Evolutionary conservation across 176 grass and related monocot genomes (phyloP).

Genomic region (Bonia amplexicaulis): DNA sequence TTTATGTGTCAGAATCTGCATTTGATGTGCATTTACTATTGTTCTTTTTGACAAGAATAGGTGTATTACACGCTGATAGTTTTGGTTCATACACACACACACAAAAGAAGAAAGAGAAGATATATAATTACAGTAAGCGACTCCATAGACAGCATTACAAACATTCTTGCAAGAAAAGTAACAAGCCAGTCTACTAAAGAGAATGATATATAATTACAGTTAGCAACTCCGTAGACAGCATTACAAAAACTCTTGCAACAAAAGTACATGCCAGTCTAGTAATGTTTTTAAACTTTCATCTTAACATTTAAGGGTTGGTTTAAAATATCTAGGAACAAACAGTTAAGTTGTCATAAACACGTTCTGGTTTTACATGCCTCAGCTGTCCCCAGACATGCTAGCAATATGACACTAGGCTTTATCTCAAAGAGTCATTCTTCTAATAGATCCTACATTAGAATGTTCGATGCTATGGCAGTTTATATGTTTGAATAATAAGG

Average conservation of each 20-base stretch:
- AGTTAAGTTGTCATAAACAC: background rate
- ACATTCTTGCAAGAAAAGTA: background rate
- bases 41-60: background rate
- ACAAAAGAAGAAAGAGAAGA: background rate
- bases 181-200: background rate
- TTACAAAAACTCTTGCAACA: background rate
- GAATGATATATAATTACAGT: background rate
- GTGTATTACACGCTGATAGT: background rate
- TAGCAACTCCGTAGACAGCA: background rate
- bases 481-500: constrained; percentile 2
- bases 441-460: constrained; percentile 4
- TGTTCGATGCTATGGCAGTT: background rate
- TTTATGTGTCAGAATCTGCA: background rate
- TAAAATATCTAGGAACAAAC: background rate
- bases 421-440: background rate
- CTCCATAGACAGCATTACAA: background rate
- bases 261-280: background rate
- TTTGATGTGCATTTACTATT: constrained; percentile 14
- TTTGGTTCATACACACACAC: constrained; percentile 9
- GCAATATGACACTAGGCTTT: background rate
- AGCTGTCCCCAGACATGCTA: background rate
- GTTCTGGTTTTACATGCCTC: background rate
- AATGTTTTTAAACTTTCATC: constrained; percentile 15
- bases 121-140: background rate
- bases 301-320: background rate